phyloP scores from a whole-genome alignment of 176 grass and related monocot species.

The Aegilops bicornis region DNA sequence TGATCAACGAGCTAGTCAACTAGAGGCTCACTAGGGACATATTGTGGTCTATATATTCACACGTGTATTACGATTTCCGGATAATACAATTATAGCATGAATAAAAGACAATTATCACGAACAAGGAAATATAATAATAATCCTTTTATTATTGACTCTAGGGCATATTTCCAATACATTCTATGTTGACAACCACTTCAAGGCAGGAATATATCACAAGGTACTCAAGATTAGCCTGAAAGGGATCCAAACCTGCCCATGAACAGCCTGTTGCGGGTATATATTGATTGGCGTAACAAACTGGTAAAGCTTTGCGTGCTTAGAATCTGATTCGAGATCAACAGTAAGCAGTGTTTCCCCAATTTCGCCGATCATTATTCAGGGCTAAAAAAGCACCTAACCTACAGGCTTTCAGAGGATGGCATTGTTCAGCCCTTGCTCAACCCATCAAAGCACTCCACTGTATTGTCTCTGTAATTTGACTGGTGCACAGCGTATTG shows the following conservation, averaged over 20 bases:
- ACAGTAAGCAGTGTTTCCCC: conserved; percentile 2
- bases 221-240: conserved; percentile 23
- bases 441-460: conserved; percentile 13
- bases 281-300: conserved; percentile 6
- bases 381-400: conserved; percentile 11
- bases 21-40: too few relatives aligned
- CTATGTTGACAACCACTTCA: conserved; percentile 31
- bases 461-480: conserved; percentile 7
- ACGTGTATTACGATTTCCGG: too few relatives aligned
- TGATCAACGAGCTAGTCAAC: too few relatives aligned
- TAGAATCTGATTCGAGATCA: conserved; percentile 8
- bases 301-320: background rate
- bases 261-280: conserved; percentile 2
- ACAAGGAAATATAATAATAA: too few relatives aligned
- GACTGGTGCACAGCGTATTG: background rate
- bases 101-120: too few relatives aligned
- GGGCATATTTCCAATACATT: too few relatives aligned
- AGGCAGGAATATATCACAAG: background rate
- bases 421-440: background rate
- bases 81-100: too few relatives aligned
- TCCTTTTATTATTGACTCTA: too few relatives aligned
- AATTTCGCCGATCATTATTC: background rate
- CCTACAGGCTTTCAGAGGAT: conserved; percentile 24
- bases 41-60: too few relatives aligned
- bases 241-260: conserved; percentile 21